phyloP scores from a whole-genome alignment of 73 alveolate genomes.

The Stentor coeruleus region DNA sequence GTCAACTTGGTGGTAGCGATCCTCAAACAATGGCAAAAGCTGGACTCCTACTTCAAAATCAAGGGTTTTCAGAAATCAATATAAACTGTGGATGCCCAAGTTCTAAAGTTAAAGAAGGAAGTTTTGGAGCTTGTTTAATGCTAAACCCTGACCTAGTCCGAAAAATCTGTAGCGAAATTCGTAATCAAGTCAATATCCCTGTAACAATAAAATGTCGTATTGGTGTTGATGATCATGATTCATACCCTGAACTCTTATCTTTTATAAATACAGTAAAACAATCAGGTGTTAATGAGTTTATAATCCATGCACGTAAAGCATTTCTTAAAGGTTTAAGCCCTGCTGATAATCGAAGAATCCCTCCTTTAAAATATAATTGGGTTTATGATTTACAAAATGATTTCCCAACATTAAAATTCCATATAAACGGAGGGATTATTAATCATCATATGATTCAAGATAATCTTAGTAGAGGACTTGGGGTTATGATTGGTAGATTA shows the following conservation, averaged over 20 bases:
- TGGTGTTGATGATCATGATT: constrained; percentile 91
- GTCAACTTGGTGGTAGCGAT: constrained; percentile 89
- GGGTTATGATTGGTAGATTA: constrained; percentile 92
- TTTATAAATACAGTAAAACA: constrained; percentile 71
- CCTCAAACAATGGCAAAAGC: constrained; percentile 82
- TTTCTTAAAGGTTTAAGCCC: constrained; percentile 86
- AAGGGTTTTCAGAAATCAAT: constrained; percentile 85
- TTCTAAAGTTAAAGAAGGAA: constrained; percentile 78
- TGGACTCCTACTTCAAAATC: constrained; percentile 64
- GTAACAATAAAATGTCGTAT: constrained; percentile 93
- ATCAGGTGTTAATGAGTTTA: constrained; percentile 77
- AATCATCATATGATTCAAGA: constrained; percentile 48
- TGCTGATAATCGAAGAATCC: constrained; percentile 88
- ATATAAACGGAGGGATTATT: constrained; percentile 92
- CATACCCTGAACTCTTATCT: constrained; percentile 71
- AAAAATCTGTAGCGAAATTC: constrained; percentile 62
- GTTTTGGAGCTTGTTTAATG: constrained; percentile 96
- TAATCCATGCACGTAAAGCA: constrained; percentile 94
- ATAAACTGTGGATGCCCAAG: constrained; percentile 97
- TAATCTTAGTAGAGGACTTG: constrained; percentile 62
- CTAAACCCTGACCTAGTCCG: constrained; percentile 87
- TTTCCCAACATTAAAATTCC: constrained; percentile 71
- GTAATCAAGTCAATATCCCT: constrained; percentile 56
- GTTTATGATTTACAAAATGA: constrained; percentile 82
- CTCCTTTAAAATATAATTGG: constrained; percentile 83